Evolutionary conservation across 768 basidiomycete species (phyloP).

Genomic region (Kwoniella europaea): DNA sequence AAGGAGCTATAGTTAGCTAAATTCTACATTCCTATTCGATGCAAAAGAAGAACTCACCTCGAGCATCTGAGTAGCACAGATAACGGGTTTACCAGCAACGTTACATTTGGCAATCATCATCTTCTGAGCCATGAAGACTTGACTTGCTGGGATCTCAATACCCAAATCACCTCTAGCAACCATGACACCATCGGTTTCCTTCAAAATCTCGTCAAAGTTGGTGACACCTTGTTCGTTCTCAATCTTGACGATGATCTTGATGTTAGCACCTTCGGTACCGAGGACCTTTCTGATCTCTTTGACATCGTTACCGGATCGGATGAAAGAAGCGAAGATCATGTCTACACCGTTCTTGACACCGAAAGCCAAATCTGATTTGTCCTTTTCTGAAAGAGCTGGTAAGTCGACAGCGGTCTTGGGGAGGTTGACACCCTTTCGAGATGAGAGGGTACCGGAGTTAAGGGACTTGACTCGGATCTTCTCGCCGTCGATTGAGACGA

Average conservation of each 20-base stretch:
- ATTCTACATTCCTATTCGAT: background rate
- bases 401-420: slow-evolving; percentile 98
- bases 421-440: slow-evolving; percentile 98
- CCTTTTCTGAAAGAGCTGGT: slow-evolving; percentile 95
- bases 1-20: background rate
- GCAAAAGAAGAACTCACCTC: slow-evolving; percentile 67
- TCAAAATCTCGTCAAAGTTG: slow-evolving; percentile 98
- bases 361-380: slow-evolving; percentile 91
- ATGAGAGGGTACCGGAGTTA: slow-evolving; percentile 91
- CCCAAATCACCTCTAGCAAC: slow-evolving; percentile 99
- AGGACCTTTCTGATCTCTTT: slow-evolving; percentile 89
- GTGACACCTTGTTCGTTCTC: slow-evolving; percentile 99
- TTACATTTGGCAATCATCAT: slow-evolving; percentile 99
- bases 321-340: slow-evolving; percentile 99
- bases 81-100: slow-evolving; percentile 95
- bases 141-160: slow-evolving; percentile 99
- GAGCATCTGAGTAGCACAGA: slow-evolving; percentile 99
- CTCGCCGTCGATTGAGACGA: slow-evolving; percentile 80
- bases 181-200: slow-evolving; percentile 97
- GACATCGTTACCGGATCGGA: slow-evolving; percentile 93
- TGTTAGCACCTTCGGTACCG: slow-evolving; percentile 89
- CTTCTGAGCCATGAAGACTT: slow-evolving; percentile 99
- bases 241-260: slow-evolving; percentile 99
- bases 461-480: slow-evolving; percentile 81
- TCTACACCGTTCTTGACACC: slow-evolving; percentile 98